A percentile compares a stretch with the other conserved stretches of the same genome.
phyloP scores from a whole-genome alignment of 257 asterid species.

The Gentiana macrophylla region DNA sequence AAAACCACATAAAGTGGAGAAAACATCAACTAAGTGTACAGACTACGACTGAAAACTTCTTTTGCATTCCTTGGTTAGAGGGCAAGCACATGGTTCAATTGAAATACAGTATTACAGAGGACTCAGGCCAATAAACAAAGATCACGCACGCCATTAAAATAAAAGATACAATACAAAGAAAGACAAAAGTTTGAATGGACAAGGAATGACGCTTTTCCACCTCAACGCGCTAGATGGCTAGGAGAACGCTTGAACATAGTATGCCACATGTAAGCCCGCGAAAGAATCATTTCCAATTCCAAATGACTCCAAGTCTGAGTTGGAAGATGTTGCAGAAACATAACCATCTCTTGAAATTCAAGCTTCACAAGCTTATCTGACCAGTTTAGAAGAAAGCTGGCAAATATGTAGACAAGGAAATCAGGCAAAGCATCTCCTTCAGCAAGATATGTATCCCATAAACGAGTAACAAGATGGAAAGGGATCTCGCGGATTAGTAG shows the following conservation, averaged over 20 bases:
- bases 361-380: constrained; percentile 74
- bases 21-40: too few species aligned
- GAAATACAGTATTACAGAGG: background rate
- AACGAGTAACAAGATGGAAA: constrained; percentile 71
- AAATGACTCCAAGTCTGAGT: constrained; percentile 63
- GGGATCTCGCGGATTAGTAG: constrained; percentile 98
- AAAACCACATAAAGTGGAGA: too few species aligned
- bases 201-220: background rate
- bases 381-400: constrained; percentile 97
- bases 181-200: background rate
- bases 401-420: constrained; percentile 87
- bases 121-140: background rate
- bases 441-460: constrained; percentile 98
- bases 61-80: too few species aligned
- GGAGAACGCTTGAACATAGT: constrained; percentile 84
- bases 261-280: constrained; percentile 98
- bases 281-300: constrained; percentile 90
- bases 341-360: constrained; percentile 95
- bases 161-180: background rate
- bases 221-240: constrained; percentile 78
- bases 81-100: too few species aligned
- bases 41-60: too few species aligned
- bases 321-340: constrained; percentile 95
- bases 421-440: constrained; percentile 97
- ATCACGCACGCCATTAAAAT: constrained; percentile 4